phyloP scores from a whole-genome alignment of 768 basidiomycete species.

The Basidioascus undulatus region DNA sequence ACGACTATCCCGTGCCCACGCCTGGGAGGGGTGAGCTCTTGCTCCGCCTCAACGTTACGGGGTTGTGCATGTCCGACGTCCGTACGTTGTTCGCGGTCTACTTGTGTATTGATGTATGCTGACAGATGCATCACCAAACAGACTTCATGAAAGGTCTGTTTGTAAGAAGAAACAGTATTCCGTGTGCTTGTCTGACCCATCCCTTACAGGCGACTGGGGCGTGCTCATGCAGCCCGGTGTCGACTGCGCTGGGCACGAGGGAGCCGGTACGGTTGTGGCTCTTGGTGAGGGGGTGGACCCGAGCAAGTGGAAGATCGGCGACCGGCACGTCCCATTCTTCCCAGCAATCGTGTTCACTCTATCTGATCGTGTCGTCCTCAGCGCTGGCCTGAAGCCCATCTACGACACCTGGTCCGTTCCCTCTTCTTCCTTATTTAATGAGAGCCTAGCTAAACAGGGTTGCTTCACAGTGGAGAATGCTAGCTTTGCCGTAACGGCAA shows the following conservation, averaged over 20 bases:
- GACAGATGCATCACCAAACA: no score
- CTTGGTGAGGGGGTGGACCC: slow-evolving; percentile 39
- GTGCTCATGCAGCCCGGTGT: slow-evolving; percentile 42
- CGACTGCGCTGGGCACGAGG: slow-evolving; percentile 72
- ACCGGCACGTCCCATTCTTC: no score
- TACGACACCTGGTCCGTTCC: slow-evolving; percentile 11
- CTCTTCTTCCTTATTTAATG: no score
- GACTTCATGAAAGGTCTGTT: no score
- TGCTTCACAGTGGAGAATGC: slow-evolving; percentile 1
- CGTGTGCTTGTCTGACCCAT: slow-evolving; percentile 30
- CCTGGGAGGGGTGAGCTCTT: slow-evolving; percentile 4
- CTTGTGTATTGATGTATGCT: no score
- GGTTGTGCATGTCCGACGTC: not conserved
- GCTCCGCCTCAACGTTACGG: slow-evolving; percentile 1
- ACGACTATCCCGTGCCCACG: no score
- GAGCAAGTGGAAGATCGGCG: slow-evolving; percentile 46
- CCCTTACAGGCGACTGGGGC: slow-evolving; percentile 55
- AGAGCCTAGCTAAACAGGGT: no score
- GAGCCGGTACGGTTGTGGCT: slow-evolving; percentile 56
- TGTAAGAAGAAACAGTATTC: no score
- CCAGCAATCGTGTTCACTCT: no score
- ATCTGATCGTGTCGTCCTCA: no score
- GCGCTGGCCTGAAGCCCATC: slow-evolving; percentile 50
- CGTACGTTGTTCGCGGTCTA: no score
- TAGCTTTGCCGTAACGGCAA: slow-evolving; percentile 50